Base-by-base conservation (phyloP, 2,329 filamentous ascomycete genomes). In the Sporothrix inflata region DNA sequence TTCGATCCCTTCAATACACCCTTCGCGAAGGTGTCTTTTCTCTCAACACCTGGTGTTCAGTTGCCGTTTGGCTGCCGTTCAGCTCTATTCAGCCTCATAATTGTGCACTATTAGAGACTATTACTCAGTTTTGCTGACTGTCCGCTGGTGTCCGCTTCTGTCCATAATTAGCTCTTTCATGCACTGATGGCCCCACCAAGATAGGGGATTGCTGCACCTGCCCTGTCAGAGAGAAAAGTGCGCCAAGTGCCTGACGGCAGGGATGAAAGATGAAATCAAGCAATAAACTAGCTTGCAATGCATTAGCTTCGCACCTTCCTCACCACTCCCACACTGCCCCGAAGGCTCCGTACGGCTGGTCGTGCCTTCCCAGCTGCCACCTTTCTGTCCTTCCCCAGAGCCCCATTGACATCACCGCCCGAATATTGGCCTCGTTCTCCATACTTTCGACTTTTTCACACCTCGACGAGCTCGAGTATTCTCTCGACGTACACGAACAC, bases 391-490 rank as follows among this genome's bases (percentile, higher is more conserved):
- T 40, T 65, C 19, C 57, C 60, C 38, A 65, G 21, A 45, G 60
- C n/a, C 38, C 45, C 45, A 67, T 67, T 67, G 65, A 67, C 65
- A 67, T 67, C 65, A 67, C 45, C 27, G 45, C 65, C 65, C 42
- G 7, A 47, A 30, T 51, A 67, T 14, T 34, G 8, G 45, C 8
- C 61, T 27, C 40, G 30, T 24, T 21, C 30, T n/a, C 8, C 19
- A 42, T 42, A 42, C 40, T 4, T 42, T 7, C 40, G 40, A 47
- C 42, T 21, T 65, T 24, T 40, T 34, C 19, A 42, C 9, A 57
- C 30, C 16, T 63, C 11, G 8, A 21, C 57, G 14, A 63, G 4
- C 38, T 42, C n/a, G 60, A 65, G 40, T 49, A 3, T 4, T 34
- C 24, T 49, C 42, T 14, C 63, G 16, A 47, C 61, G 40, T 34